Evolutionary conservation across 306 rosid genomes (phyloP), one percentile per base, ranked within the genome.

Genomic region (Vigna mungo): DNA sequence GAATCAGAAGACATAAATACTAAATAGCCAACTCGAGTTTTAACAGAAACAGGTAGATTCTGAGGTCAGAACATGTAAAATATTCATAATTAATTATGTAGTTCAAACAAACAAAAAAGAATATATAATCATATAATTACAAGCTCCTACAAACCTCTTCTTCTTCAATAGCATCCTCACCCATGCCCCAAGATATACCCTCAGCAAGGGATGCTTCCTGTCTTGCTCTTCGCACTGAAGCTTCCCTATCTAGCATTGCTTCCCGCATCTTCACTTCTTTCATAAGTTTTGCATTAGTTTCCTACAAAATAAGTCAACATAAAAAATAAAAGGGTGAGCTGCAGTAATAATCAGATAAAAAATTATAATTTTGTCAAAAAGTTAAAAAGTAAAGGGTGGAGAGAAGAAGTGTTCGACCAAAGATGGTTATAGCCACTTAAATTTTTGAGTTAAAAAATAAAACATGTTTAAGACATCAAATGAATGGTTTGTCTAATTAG

Each of bases 121-220:
- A 25, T 25, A 25, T 25, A 25, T 25, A 25, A 71, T 74, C 52
- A 58, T 71, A 71, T 75, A 59, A 74, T 58, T 54, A 69, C 21
- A 68, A 66, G 59, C 43, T 81, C 62, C 36, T 58, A 85, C 81
- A 81, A 71, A 90, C 98, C 97, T 92, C 98, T 18, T 71, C 87
- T 83, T 95, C 98, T 85, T 95, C 98, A 79, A 91, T 77, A 66
- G 97, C 98, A 90, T 95, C 98, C 81, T 95, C 98, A 37, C 92
- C 90, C 97, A 95, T 90, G 75, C 98, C 98, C 97, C 98, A 95
- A 21, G 97, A 95, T 75, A 92, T 72, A 75, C 98, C 98, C 78
- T 90, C 98, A 74, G 88, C 91, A 81, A 78, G 83, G 75, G 93
- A 89, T 72, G 97, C 89, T 88, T 90, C 92, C 48, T 39, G 76